These are phyloP conservation scores for Zasmidium citrigriseum DNA, from an alignment of 2,329 filamentous ascomycete genomes.

Conservation along the genomic window DNA sequence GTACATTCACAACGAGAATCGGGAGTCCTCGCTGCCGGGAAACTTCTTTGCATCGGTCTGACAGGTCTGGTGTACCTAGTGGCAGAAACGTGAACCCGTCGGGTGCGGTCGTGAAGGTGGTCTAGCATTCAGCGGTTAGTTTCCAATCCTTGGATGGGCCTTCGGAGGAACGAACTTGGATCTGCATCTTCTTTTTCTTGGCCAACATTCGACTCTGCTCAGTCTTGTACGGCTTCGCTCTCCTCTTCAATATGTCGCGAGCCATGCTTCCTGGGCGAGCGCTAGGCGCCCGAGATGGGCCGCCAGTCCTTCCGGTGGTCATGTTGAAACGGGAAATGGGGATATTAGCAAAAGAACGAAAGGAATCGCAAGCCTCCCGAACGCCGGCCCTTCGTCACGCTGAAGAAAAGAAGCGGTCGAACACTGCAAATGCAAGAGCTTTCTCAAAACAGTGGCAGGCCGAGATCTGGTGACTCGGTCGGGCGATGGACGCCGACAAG, in stretches of 20 bases:
- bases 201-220: slow-evolving; percentile 59
- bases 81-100: slow-evolving; percentile 63
- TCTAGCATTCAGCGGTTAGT: slow-evolving; percentile 43
- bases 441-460: slow-evolving; percentile 1
- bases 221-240: slow-evolving; percentile 57
- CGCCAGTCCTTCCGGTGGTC: slow-evolving; percentile 9
- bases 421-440: slow-evolving; percentile 3
- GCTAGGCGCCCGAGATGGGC: slow-evolving; percentile 15
- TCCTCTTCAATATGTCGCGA: slow-evolving; percentile 31
- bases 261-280: slow-evolving; percentile 26
- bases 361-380: slow-evolving; percentile 11
- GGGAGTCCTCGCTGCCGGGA: slow-evolving; percentile 57
- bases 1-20: slow-evolving; percentile 62
- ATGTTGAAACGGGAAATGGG: slow-evolving; percentile 15
- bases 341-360: slow-evolving; percentile 19
- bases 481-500: not conserved
- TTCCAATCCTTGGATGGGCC: not conserved
- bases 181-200: slow-evolving; percentile 61
- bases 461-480: not conserved
- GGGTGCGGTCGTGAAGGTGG: slow-evolving; percentile 56
- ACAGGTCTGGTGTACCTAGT: slow-evolving; percentile 61
- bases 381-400: slow-evolving; percentile 4
- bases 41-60: slow-evolving; percentile 60
- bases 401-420: not conserved
- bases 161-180: slow-evolving; percentile 41